A percentile compares a stretch with the other conserved stretches of the same genome.
These are phyloP conservation scores for Lactifluus rugatus DNA, from an alignment of 768 basidiomycete genomes.

Conservation along the genomic window DNA sequence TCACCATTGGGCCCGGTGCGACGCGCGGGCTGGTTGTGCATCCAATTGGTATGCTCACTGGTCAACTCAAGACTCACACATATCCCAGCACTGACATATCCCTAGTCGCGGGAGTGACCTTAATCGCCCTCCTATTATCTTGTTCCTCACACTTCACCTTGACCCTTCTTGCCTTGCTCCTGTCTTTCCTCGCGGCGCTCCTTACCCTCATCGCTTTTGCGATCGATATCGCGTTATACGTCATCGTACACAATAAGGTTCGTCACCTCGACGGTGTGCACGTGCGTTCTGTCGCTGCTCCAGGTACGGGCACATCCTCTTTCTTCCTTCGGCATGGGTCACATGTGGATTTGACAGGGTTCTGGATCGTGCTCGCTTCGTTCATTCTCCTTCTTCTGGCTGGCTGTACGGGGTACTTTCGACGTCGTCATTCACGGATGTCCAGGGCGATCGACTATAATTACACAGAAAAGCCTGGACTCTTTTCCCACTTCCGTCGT, in stretches of 20 bases:
- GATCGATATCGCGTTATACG: conserved; percentile 67
- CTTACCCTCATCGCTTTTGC: conserved; percentile 65
- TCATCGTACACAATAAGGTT: conserved; percentile 49
- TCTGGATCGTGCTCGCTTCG: conserved; percentile 17
- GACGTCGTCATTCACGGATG: conserved; percentile 18
- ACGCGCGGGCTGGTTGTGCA: conserved; percentile 68
- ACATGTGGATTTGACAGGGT: background rate
- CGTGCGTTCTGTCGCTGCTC: conserved; percentile 45
- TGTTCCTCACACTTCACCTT: conserved; percentile 46
- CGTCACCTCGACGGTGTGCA: conserved; percentile 36
- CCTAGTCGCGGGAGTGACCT: conserved; percentile 42
- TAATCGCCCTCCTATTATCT: conserved; percentile 54
- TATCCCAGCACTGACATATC: background rate
- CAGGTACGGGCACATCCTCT: conserved; percentile 38
- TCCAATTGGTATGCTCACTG: conserved; percentile 47
- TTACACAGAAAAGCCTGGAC: conserved; percentile 2
- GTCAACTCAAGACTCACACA: background rate
- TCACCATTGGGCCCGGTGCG: conserved; percentile 47
- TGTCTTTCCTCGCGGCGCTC: conserved; percentile 58
- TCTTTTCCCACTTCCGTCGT: conserved; percentile 1
- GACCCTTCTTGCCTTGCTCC: conserved; percentile 35
- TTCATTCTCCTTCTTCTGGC: conserved; percentile 15
- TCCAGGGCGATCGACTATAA: conserved; percentile 1
- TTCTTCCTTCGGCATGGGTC: background rate
- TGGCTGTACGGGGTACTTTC: conserved; percentile 4